phyloP scores from a whole-genome alignment of 139 green algal genomes.

The Picochlorum sp. region DNA sequence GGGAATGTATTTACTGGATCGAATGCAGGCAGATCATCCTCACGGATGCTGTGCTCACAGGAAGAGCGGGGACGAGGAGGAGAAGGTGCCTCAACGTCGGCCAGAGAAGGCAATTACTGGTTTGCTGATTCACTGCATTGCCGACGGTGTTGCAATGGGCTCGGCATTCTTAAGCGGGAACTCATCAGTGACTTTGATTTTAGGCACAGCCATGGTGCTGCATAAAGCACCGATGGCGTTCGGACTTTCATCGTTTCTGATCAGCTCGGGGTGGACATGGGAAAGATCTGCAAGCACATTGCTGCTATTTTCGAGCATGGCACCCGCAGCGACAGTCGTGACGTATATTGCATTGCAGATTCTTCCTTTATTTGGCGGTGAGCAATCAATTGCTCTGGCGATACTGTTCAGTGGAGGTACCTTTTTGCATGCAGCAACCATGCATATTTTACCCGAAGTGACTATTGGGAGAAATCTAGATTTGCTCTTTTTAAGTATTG shows the following conservation, averaged over 20 bases:
- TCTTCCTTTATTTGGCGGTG: conserved; percentile 14
- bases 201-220: conserved; percentile 40
- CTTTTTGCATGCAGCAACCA: conserved; percentile 50
- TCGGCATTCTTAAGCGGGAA: conserved; percentile 34
- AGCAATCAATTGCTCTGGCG: conserved; percentile 10
- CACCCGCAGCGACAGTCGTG: conserved; percentile 31
- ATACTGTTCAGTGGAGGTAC: conserved; percentile 54
- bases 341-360: conserved; percentile 30
- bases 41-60: conserved; percentile 10
- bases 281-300: conserved; percentile 12
- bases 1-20: conserved; percentile 42
- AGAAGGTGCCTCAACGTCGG: neutral
- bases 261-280: conserved; percentile 28
- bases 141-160: conserved; percentile 55
- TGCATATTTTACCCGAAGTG: conserved; percentile 55
- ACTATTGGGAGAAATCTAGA: neutral
- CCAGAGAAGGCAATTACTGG: conserved; percentile 25
- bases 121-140: conserved; percentile 42
- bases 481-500: neutral
- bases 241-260: conserved; percentile 47
- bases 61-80: conserved; percentile 1
- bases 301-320: conserved; percentile 12
- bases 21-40: conserved; percentile 19
- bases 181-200: conserved; percentile 23
- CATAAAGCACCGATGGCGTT: conserved; percentile 53